Base-by-base conservation (phyloP, 2,329 filamentous ascomycete genomes). In the Paecilomyces sp. region DNA sequence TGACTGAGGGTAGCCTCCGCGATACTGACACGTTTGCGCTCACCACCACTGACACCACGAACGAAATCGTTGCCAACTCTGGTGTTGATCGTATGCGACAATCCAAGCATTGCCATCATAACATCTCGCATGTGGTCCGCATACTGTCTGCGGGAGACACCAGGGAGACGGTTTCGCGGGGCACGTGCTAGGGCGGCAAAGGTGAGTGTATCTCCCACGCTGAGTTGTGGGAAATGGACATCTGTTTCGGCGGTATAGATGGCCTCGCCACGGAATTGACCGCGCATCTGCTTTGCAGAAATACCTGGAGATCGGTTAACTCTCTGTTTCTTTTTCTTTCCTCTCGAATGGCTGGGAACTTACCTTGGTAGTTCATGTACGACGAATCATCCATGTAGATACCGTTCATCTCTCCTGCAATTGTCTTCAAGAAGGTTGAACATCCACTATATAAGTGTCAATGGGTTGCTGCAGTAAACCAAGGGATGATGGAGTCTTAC, bases 371-470 rank as follows among this genome's bases (percentile, higher is more conserved):
- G 77, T 95, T 94, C 73, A 96, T 84, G 60, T 89, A 84, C 0
- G 90, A 88, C 7, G 79, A 75, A 1, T 87, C 76, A 57, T 91
- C 88, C 56, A 94, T 82, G 66, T 84, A 85, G 68, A 95, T 88
- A 63, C 91, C 91, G 64, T 92, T 88, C 61, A 89, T 90, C 74
- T 95, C 90, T 64, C 91, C 91, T 6, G 90, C 85, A 64, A 95
- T 83, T 0, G 90, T 91, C 80, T 95, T 95, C 64, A 96, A 79
- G 64, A 95, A 87, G 2, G 91, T 95, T n/a, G 89, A 91, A 74
- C 92, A 96, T 60, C 78, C 77, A 60, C 73, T 41, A n/a, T 1
- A n/a, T n/a, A 56, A 34, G 5, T 9, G 31, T 69, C 56, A 60
- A 60, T 36, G 55, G 34, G 24, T 55, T 24, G 25, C 36, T 30